Evolutionary conservation across 2,329 filamentous ascomycete species (phyloP).

Genomic region (Remersonia thermophila): DNA sequence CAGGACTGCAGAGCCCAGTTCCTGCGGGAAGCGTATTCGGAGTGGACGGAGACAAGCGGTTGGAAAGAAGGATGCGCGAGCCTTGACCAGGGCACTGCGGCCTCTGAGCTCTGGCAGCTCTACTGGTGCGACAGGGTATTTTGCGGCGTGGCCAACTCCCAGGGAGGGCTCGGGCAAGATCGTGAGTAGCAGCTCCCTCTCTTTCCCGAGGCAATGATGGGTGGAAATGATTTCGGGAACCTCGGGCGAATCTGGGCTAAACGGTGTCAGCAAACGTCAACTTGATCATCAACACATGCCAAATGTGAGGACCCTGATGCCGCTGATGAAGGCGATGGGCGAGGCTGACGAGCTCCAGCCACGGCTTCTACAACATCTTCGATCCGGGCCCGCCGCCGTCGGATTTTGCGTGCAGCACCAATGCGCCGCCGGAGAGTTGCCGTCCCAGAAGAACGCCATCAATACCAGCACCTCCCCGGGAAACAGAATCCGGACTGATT

Average conservation of each 20-base stretch:
- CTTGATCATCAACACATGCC: conserved; percentile 37
- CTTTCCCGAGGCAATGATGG: too few relatives aligned
- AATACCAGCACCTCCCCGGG: too few relatives aligned
- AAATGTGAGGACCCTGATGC: conserved; percentile 28
- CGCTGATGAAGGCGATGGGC: neutral
- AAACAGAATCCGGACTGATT: too few relatives aligned
- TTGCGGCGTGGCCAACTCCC: conserved; percentile 33
- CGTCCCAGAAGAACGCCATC: too few relatives aligned
- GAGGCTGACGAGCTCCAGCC: conserved; percentile 16
- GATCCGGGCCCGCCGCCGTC: conserved; percentile 27
- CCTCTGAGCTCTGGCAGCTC: conserved; percentile 29
- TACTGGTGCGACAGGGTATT: conserved; percentile 40
- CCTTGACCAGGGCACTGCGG: conserved; percentile 16
- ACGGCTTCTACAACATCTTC: conserved; percentile 19
- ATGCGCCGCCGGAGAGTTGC: conserved; percentile 3
- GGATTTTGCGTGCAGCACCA: conserved; percentile 19
- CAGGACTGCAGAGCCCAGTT: conserved; percentile 24
- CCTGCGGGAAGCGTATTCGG: conserved; percentile 19
- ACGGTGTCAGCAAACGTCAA: conserved; percentile 35
- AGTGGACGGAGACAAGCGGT: conserved; percentile 19
- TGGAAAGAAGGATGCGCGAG: conserved; percentile 23
- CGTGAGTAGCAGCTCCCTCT: too few relatives aligned
- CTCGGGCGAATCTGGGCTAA: conserved; percentile 13
- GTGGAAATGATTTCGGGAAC: too few relatives aligned
- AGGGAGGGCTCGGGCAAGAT: conserved; percentile 25